Percentiles rank a stretch among this genome's conserved stretches.
These are phyloP conservation scores for Intubia oerlemansii DNA, from an alignment of 2,329 filamentous ascomycete species.

Conservation along the genomic window DNA sequence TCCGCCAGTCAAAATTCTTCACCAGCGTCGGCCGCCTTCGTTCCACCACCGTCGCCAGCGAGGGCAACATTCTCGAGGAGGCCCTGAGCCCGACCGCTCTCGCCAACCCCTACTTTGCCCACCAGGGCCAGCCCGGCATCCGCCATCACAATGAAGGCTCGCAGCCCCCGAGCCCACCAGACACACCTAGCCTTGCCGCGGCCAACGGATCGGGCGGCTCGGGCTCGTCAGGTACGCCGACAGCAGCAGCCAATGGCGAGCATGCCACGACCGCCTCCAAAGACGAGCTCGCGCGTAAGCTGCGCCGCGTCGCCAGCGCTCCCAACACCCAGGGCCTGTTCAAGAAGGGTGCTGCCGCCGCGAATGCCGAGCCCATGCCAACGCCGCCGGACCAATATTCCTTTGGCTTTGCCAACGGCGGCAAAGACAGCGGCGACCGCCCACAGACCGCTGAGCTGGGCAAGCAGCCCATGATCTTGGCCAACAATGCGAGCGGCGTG, in stretches of 20 bases:
- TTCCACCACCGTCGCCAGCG: constrained; percentile 77
- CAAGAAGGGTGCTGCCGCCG: constrained; percentile 23
- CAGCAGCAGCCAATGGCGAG: constrained; percentile 41
- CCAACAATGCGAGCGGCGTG: constrained; percentile 22
- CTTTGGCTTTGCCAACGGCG: neutral
- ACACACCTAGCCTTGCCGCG: constrained; percentile 59
- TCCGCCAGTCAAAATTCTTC: constrained; percentile 80
- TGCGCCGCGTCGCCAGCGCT: constrained; percentile 85
- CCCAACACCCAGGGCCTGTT: constrained; percentile 94
- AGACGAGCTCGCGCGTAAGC: constrained; percentile 80
- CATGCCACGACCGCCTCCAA: constrained; percentile 62
- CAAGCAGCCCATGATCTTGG: constrained; percentile 52
- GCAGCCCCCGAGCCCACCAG: constrained; percentile 77
- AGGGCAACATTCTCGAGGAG: constrained; percentile 80
- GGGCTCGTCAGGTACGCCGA: constrained; percentile 12
- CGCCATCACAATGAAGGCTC: constrained; percentile 91
- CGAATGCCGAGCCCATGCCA: constrained; percentile 1
- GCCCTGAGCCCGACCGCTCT: constrained; percentile 76
- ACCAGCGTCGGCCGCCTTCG: constrained; percentile 76
- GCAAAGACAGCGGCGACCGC: constrained; percentile 30
- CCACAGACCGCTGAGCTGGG: constrained; percentile 72
- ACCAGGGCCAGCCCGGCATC: constrained; percentile 82
- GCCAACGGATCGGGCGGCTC: constrained; percentile 34
- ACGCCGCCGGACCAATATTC: neutral
- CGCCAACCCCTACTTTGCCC: constrained; percentile 92